A percentile compares a stretch with the other conserved stretches of the same genome.
phyloP scores from a whole-genome alignment of 768 basidiomycete genomes.

The Agrocybe pediades region DNA sequence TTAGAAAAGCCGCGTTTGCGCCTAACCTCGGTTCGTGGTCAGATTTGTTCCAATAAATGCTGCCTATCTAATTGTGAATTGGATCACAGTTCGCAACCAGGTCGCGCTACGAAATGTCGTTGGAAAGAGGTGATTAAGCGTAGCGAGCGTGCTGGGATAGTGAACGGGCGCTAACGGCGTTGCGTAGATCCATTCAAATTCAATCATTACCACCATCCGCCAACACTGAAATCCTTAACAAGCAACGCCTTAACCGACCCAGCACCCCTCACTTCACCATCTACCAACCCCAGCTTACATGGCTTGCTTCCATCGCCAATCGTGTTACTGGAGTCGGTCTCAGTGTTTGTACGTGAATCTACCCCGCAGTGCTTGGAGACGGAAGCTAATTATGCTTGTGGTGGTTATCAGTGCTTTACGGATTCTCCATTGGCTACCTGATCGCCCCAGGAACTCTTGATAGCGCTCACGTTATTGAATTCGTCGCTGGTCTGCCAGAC shows the following conservation, averaged over 20 bases:
- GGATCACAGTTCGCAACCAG: slow-evolving; percentile 43
- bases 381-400: background rate
- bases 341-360: slow-evolving; percentile 62
- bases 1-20: slow-evolving; percentile 52
- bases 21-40: slow-evolving; percentile 34
- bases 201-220: slow-evolving; percentile 65
- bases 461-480: slow-evolving; percentile 74
- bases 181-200: slow-evolving; percentile 57
- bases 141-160: background rate
- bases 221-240: slow-evolving; percentile 70
- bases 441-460: slow-evolving; percentile 79
- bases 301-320: slow-evolving; percentile 84
- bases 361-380: background rate
- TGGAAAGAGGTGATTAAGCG: slow-evolving; percentile 40
- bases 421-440: slow-evolving; percentile 85
- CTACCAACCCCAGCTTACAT: slow-evolving; percentile 94
- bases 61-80: background rate
- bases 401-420: slow-evolving; percentile 71
- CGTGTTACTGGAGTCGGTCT: slow-evolving; percentile 84
- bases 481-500: slow-evolving; percentile 71
- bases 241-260: slow-evolving; percentile 87
- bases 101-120: slow-evolving; percentile 37
- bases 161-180: background rate
- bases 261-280: slow-evolving; percentile 95
- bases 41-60: slow-evolving; percentile 20